phyloP scores from a whole-genome alignment of 495 filamentous ascomycete species.

The Cudoniella acicularis region DNA sequence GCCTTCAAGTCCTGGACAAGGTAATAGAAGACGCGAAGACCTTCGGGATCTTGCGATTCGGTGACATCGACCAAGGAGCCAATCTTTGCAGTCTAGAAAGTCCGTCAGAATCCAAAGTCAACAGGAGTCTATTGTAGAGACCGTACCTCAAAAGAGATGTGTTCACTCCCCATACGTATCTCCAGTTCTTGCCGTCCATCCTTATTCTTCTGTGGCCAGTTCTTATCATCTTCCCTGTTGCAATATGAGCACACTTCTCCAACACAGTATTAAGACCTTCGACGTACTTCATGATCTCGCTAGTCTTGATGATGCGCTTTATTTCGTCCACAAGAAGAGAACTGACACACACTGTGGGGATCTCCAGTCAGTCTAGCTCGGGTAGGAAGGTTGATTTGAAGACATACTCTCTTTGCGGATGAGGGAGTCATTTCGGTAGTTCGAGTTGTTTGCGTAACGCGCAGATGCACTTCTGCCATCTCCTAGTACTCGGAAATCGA shows the following conservation, averaged over 20 bases:
- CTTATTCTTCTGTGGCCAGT: slow-evolving; percentile 99
- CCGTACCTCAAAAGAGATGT: slow-evolving; percentile 98
- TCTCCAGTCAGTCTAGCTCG: slow-evolving; percentile 14
- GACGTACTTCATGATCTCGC: slow-evolving; percentile 93
- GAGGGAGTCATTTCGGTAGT: slow-evolving; percentile 97
- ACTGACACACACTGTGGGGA: slow-evolving; percentile 84
- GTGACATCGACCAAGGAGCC: slow-evolving; percentile 95
- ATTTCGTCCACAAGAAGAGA: slow-evolving; percentile 89
- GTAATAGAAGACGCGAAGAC: slow-evolving; percentile 98
- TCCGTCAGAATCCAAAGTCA: neutral
- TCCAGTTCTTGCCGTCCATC: slow-evolving; percentile 97
- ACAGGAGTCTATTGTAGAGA: slow-evolving; percentile 9
- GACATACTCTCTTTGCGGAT: slow-evolving; percentile 98
- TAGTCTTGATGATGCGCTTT: slow-evolving; percentile 94
- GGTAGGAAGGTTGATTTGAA: neutral
- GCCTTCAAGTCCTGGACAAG: slow-evolving; percentile 97
- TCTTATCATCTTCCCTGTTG: slow-evolving; percentile 91
- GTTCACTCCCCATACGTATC: slow-evolving; percentile 89
- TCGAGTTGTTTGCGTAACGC: slow-evolving; percentile 98
- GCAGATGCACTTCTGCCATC: slow-evolving; percentile 95
- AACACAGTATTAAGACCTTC: neutral
- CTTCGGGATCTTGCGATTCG: slow-evolving; percentile 93
- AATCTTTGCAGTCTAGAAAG: slow-evolving; percentile 89
- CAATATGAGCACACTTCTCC: neutral
- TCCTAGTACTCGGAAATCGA: slow-evolving; percentile 89